Evolutionary conservation across 2,329 filamentous ascomycete species (phyloP).

Genomic region (Ascochyta koolunga): DNA sequence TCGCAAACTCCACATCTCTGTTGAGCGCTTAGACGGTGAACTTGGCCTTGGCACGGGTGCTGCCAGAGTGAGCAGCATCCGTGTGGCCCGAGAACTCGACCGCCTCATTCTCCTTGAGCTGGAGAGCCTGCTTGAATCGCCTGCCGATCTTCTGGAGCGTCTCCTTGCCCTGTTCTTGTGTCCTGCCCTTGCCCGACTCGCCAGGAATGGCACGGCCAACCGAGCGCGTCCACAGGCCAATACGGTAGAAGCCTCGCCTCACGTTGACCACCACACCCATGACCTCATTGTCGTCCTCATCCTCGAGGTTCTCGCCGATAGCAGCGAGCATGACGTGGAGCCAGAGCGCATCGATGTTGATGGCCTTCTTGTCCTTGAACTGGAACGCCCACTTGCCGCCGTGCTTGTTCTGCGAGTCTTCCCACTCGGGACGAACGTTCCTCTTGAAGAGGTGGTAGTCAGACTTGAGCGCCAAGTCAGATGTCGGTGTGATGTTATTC

Average conservation of each 20-base stretch:
- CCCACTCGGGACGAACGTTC: conserved; percentile 96
- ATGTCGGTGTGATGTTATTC: conserved; percentile 99
- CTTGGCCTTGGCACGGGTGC: conserved; percentile 95
- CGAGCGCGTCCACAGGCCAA: conserved; percentile 96
- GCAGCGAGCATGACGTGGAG: conserved; percentile 95
- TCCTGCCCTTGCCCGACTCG: conserved; percentile 77
- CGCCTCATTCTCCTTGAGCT: conserved; percentile 74
- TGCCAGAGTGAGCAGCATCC: conserved; percentile 89
- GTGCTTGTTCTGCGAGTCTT: conserved; percentile 98
- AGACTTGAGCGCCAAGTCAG: conserved; percentile 94
- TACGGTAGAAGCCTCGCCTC: conserved; percentile 96
- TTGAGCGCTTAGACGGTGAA: conserved; percentile 70
- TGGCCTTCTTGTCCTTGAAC: conserved; percentile 92
- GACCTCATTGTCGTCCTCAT: conserved; percentile 92
- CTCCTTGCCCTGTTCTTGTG: conserved; percentile 81
- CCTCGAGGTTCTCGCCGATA: conserved; percentile 96
- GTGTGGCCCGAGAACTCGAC: conserved; percentile 98
- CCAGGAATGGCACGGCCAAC: conserved; percentile 83
- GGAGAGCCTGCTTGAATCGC: conserved; percentile 91
- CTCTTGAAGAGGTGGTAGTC: conserved; percentile 99
- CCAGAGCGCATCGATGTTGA: conserved; percentile 95
- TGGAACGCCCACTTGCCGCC: conserved; percentile 98
- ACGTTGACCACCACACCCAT: conserved; percentile 99
- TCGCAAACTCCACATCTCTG: background rate
- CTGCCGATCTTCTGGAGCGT: conserved; percentile 83